A percentile compares a stretch with the other conserved stretches of the same genome.
Conservation (phyloP, 345 rosid genomes). For the Salix arbutifolia region DNA sequence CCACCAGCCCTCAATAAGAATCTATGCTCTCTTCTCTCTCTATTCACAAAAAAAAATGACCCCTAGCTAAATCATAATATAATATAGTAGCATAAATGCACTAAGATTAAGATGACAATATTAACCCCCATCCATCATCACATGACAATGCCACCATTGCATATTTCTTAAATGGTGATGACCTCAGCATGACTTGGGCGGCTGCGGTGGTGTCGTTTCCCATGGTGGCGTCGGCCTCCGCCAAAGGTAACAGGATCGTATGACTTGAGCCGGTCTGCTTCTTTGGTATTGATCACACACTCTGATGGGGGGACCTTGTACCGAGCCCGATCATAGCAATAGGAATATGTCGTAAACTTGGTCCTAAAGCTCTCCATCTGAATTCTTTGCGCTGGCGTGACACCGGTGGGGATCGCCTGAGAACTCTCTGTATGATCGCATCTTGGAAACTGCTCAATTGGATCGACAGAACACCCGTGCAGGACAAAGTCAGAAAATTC, state of each 20-base stretch:
- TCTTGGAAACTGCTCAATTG: slow-evolving; percentile 48
- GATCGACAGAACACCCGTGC: slow-evolving; percentile 87
- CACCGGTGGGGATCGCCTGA: slow-evolving; percentile 29
- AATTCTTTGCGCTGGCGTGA: slow-evolving; percentile 42
- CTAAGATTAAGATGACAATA: neutral
- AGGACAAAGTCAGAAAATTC: slow-evolving; percentile 66
- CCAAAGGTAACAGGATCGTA: slow-evolving; percentile 88
- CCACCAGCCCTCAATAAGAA: slow-evolving; percentile 12
- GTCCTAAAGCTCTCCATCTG: slow-evolving; percentile 65
- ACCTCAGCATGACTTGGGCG: slow-evolving; percentile 20
- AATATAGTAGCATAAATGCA: slow-evolving; percentile 12
- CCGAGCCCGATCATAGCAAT: slow-evolving; percentile 76
- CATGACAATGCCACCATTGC: neutral
- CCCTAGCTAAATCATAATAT: slow-evolving; percentile 13
- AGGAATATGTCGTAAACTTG: slow-evolving; percentile 86
- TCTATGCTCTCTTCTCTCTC: slow-evolving; percentile 23
- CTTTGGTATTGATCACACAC: slow-evolving; percentile 56
- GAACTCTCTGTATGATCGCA: slow-evolving; percentile 45
- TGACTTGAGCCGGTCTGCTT: slow-evolving; percentile 52
- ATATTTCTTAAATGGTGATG: slow-evolving; percentile 15
- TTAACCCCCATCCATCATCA: neutral
- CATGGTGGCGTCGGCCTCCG: slow-evolving; percentile 19
- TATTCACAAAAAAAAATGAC: slow-evolving; percentile 35
- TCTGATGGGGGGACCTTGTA: slow-evolving; percentile 65
- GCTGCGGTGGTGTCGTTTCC: slow-evolving; percentile 29